phyloP scores from a whole-genome alignment of 2,329 filamentous ascomycete genomes.

The Trichoderma koningiopsis region DNA sequence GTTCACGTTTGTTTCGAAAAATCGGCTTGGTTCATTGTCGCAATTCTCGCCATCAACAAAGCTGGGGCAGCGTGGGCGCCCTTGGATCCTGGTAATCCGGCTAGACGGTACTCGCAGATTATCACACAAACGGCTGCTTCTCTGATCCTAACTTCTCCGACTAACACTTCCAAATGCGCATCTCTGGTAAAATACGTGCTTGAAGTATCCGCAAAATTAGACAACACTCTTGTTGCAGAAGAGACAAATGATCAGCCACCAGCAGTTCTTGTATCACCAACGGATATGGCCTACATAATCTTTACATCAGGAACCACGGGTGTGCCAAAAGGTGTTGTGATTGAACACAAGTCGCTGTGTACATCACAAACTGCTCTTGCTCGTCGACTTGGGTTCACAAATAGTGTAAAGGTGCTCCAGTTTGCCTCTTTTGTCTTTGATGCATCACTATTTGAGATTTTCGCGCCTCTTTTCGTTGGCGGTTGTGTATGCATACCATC shows the following conservation, averaged over 20 bases:
- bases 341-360: conserved; percentile 3
- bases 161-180: not conserved
- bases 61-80: conserved; percentile 27
- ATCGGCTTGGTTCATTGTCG: conserved; percentile 26
- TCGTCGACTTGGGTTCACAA: not conserved
- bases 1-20: conserved; percentile 25
- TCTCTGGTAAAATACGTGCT: not conserved
- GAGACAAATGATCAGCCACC: not conserved
- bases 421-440: conserved; percentile 29
- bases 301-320: conserved; percentile 26
- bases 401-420: conserved; percentile 10
- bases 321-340: conserved; percentile 18
- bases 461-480: conserved; percentile 10
- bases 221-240: not conserved
- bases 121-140: not conserved
- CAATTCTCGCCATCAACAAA: conserved; percentile 27
- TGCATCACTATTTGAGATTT: conserved; percentile 23
- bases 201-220: not conserved
- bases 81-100: conserved; percentile 19
- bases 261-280: not conserved
- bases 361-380: not conserved
- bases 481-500: conserved; percentile 28
- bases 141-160: not conserved
- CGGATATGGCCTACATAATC: conserved; percentile 8
- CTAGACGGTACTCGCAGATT: not conserved